phyloP scores from a whole-genome alignment of 2,329 filamentous ascomycete genomes.

The Septoria linicola region DNA sequence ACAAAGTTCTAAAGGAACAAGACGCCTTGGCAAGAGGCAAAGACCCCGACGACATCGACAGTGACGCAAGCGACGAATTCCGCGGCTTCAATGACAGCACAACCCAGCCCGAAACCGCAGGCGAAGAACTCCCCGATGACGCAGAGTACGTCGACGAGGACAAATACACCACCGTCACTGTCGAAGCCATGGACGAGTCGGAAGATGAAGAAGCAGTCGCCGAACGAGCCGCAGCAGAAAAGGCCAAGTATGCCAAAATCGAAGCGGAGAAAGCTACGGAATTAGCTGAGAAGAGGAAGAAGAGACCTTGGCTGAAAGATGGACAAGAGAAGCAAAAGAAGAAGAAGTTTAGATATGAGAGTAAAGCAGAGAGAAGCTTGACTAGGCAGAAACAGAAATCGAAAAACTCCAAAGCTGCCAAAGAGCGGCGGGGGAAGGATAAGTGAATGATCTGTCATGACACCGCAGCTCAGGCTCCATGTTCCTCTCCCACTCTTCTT shows the following conservation, averaged over 20 bases:
- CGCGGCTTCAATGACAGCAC: slow-evolving; percentile 22
- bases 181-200: slow-evolving; percentile 75
- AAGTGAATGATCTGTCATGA: neutral
- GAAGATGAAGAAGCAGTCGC: slow-evolving; percentile 36
- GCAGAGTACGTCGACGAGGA: slow-evolving; percentile 97
- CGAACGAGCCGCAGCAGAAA: slow-evolving; percentile 29
- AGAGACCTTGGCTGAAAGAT: slow-evolving; percentile 53
- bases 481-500: no score
- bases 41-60: slow-evolving; percentile 36
- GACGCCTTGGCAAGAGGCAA: slow-evolving; percentile 34
- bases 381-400: slow-evolving; percentile 62
- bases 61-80: slow-evolving; percentile 24
- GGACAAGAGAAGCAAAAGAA: slow-evolving; percentile 60
- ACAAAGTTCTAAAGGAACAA: slow-evolving; percentile 65
- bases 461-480: no score
- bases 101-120: slow-evolving; percentile 15
- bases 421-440: slow-evolving; percentile 7
- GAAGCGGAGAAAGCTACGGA: slow-evolving; percentile 5
- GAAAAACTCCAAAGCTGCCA: slow-evolving; percentile 68
- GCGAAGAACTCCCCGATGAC: slow-evolving; percentile 48
- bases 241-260: slow-evolving; percentile 26
- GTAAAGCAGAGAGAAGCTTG: slow-evolving; percentile 72
- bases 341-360: slow-evolving; percentile 93
- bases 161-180: slow-evolving; percentile 89
- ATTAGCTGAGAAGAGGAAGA: slow-evolving; percentile 35